Evolutionary conservation across 306 rosid genomes (phyloP).

Genomic region (Delonix regia): DNA sequence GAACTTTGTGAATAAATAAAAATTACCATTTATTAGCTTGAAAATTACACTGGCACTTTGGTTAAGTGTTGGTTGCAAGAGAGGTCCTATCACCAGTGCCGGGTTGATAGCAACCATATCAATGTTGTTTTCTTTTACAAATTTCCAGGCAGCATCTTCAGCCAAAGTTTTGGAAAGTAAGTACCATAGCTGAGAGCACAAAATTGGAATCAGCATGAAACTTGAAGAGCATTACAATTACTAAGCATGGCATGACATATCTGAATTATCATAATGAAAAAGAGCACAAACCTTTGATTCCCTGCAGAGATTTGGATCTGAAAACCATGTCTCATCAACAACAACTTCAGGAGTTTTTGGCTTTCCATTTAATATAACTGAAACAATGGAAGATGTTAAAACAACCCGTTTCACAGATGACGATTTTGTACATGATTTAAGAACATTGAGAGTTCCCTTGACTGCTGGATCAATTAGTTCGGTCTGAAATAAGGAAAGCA

Average conservation of each 20-base stretch:
- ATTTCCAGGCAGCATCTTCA: slow-evolving; percentile 1
- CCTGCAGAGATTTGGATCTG: slow-evolving; percentile 37
- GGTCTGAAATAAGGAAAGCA: slow-evolving; percentile 10
- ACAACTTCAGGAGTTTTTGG: not conserved
- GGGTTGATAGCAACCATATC: not conserved
- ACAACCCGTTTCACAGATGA: slow-evolving; percentile 43
- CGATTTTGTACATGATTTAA: slow-evolving; percentile 47
- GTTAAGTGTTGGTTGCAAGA: not conserved
- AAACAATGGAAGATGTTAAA: slow-evolving; percentile 28
- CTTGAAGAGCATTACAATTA: too few relatives aligned
- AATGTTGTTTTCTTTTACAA: not conserved
- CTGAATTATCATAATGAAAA: not conserved
- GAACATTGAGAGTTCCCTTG: slow-evolving; percentile 58
- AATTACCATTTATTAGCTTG: not conserved
- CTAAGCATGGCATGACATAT: too few relatives aligned
- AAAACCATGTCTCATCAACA: slow-evolving; percentile 25
- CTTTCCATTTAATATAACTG: not conserved
- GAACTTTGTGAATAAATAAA: too few relatives aligned
- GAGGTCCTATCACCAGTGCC: not conserved
- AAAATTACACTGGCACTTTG: not conserved
- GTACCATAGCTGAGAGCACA: not conserved
- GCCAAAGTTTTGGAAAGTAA: not conserved
- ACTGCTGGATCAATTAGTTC: slow-evolving; percentile 53
- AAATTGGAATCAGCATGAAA: not conserved
- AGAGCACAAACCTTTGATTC: slow-evolving; percentile 35